These are phyloP conservation scores for Nothomitra cinnamomea DNA, from an alignment of 2,329 filamentous ascomycete genomes.

Conservation along the genomic window DNA sequence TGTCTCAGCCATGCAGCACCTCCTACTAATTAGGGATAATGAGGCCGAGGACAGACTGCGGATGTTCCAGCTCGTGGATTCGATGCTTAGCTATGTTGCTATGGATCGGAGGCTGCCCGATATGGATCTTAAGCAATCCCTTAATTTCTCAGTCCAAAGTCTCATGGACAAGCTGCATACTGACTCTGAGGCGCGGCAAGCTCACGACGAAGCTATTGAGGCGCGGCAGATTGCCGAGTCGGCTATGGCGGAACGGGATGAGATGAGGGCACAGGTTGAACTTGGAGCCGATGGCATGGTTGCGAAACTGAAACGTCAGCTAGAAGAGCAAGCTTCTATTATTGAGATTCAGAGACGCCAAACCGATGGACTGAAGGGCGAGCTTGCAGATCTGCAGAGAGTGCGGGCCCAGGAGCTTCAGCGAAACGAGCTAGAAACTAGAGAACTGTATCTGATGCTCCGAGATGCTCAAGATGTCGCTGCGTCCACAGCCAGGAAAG, in stretches of 20 bases:
- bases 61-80: conserved; percentile 95
- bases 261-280: conserved; percentile 77
- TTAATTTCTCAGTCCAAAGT: conserved; percentile 94
- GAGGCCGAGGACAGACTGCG: conserved; percentile 80
- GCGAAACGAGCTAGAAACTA: conserved; percentile 85
- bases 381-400: conserved; percentile 72
- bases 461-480: conserved; percentile 93
- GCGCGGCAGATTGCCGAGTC: conserved; percentile 86
- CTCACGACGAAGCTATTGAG: conserved; percentile 79
- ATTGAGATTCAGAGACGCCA: conserved; percentile 81
- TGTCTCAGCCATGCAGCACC: conserved; percentile 82
- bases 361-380: conserved; percentile 73
- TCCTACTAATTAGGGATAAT: conserved; percentile 80
- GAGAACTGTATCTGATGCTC: conserved; percentile 96
- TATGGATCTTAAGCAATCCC: conserved; percentile 92
- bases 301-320: conserved; percentile 76
- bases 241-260: conserved; percentile 89
- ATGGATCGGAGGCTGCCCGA: conserved; percentile 94
- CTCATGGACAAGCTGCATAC: conserved; percentile 91
- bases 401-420: conserved; percentile 81
- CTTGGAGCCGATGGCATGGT: conserved; percentile 87
- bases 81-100: conserved; percentile 97
- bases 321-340: conserved; percentile 82
- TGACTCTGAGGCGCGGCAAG: conserved; percentile 83
- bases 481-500: conserved; percentile 61